Evolutionary conservation across 129 eudicot species (phyloP), one percentile per base, ranked within the genome.

Genomic region (Flaveria bidentis): DNA sequence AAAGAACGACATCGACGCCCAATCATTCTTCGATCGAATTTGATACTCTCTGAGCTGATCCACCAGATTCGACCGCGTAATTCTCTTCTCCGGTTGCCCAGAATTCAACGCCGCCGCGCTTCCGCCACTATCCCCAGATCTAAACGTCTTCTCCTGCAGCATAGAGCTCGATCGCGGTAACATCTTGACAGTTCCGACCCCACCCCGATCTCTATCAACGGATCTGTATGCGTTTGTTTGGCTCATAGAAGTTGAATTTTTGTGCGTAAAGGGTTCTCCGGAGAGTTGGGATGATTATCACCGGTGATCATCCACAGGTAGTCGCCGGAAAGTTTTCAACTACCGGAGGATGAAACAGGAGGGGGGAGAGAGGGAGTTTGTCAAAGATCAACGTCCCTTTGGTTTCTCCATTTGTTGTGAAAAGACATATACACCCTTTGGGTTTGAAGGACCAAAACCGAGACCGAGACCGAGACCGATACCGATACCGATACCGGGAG

Each of bases 11-110:
- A 91, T 90, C 70, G 98, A 90, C 6, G 98, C 95, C 98, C 97
- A 93, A 81, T 90, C 96, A 78, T 93, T 89, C 57, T 93, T 93
- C 23, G 98, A 93, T 81, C 95, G 85, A 82, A 88, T 78, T 87
- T 93, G 97, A 71, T 93, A 90, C 79, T 93, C 98, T 83, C 97
- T 85, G 13, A 93, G 95, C 90, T 93, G 97, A 72, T 93, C 98
- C 74, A 92, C 98, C 47, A 93, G 86, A 83, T 93, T 93, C 14
- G 94, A 91, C 65, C 98, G 76, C 69, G 98, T 93, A 28, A 93
- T 93, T 91, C 85, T 90, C 18, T 55, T 80, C 64, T 71, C 72
- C 17, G 5, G 71, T 11, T 23, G 67, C 23, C 41, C 45, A 14
- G 75, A 73, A 66, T 30, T 85, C 55, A 90, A 87, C 45, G 74